A percentile compares a stretch with the other conserved stretches of the same genome.
These are phyloP conservation scores for Botrytis medusae DNA, from an alignment of 2,329 filamentous ascomycete genomes.

Conservation along the genomic window DNA sequence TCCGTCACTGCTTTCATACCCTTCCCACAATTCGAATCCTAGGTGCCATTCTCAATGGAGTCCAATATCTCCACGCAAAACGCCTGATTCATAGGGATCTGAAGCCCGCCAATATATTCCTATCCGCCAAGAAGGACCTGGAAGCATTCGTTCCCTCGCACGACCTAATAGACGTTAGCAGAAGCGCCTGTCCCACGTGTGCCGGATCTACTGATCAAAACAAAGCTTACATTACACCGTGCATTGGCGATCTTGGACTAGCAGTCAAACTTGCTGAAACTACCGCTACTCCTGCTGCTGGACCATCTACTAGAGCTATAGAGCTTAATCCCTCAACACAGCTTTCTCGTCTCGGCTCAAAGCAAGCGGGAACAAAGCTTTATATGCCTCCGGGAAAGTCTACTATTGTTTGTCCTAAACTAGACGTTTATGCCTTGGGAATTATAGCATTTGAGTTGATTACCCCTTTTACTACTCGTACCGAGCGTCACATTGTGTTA, in stretches of 20 bases:
- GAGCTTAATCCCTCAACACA: conserved; percentile 10
- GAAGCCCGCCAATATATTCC: conserved; percentile 68
- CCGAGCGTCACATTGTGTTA: conserved; percentile 48
- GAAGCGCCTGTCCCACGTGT: conserved; percentile 43
- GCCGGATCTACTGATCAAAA: conserved; percentile 29
- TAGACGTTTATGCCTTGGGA: conserved; percentile 62
- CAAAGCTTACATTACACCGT: conserved; percentile 51
- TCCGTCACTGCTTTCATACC: conserved; percentile 62
- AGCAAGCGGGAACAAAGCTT: conserved; percentile 59
- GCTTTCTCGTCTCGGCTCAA: conserved; percentile 24
- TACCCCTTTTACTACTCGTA: conserved; percentile 52
- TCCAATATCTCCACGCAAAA: conserved; percentile 62
- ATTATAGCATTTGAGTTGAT: conserved; percentile 63
- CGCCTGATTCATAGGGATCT: conserved; percentile 65
- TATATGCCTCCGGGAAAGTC: conserved; percentile 49
- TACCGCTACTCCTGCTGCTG: neutral
- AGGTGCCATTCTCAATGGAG: conserved; percentile 59
- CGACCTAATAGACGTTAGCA: conserved; percentile 48
- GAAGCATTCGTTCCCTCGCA: conserved; percentile 37
- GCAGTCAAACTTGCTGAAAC: conserved; percentile 48
- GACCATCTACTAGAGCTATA: neutral
- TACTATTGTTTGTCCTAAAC: conserved; percentile 46
- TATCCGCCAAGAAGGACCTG: conserved; percentile 47
- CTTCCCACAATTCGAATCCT: conserved; percentile 57
- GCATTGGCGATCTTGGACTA: conserved; percentile 68